Evolutionary conservation across 2,329 filamentous ascomycete species (phyloP), one percentile per base, ranked within the genome.

Genomic region (Fusarium sp.): DNA sequence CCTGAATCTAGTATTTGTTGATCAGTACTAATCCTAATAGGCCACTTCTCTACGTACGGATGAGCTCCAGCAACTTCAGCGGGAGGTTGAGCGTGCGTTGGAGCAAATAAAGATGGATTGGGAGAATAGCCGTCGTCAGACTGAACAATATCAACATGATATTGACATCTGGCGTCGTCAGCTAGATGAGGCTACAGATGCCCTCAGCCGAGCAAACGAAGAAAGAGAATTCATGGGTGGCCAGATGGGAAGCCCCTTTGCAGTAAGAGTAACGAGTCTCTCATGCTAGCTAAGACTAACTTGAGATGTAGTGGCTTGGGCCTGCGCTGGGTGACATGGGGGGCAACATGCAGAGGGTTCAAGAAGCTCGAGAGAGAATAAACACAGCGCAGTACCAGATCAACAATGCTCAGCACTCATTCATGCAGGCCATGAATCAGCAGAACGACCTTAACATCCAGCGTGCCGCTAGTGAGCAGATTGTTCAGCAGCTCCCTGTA

Each of bases 1-100:
- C 7, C 3, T 15, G 15, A 9, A 1, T 0, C 7, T 7, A 9
- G 7, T 13, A 7, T 5, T 9, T 36, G 15, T 14, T 36, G 9
- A 14, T 36, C 14, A 8, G 35, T 17, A 36, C 15, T 36, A 17
- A 36, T 36, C 17, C 7, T 17, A 3, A 9, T 36, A 36, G 46
- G 20, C 27, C 11, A n/a, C 7, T 1, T 22, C 29, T 33, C 22
- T 31, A 14, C n/a, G n/a, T 2, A 20, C 29, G 7, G 46, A 49
- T 17, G 46, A 33, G 6, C 3, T 49, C 9, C 20, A 12, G 14
- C 46, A 49, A 9, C 10, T 49, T 1, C 20, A 49, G 4, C 46
- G 46, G 4, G 46, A 49, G 20, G 8, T 33, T 14, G 14, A 49
- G 7, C 27, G 46, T 33, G 46, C 10, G 4, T 49, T 31, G 7